phyloP scores from a whole-genome alignment of 306 rosid genomes.

The Cicer arietinum region DNA sequence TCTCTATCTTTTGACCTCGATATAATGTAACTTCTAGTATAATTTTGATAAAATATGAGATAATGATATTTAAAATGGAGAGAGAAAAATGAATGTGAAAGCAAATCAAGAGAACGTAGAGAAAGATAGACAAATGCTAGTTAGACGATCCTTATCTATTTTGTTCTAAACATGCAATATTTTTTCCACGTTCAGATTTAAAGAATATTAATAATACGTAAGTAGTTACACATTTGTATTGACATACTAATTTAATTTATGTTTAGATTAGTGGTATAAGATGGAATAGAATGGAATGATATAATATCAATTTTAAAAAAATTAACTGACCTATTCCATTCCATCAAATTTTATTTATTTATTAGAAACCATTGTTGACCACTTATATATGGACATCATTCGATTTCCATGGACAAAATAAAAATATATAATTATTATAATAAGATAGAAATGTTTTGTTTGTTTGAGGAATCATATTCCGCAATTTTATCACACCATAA shows the following conservation, averaged over 20 bases:
- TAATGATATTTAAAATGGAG: no score
- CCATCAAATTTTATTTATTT: no score
- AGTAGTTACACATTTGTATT: neutral
- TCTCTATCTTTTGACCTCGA: no score
- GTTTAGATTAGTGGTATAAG: no score
- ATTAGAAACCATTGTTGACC: neutral
- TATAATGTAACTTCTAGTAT: no score
- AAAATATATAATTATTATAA: neutral
- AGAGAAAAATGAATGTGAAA: no score
- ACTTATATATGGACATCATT: neutral
- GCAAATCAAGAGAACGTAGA: no score
- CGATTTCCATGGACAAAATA: neutral
- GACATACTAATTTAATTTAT: neutral
- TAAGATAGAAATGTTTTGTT: neutral
- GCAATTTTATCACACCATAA: neutral
- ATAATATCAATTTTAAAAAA: no score
- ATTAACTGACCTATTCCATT: no score
- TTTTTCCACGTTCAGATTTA: neutral
- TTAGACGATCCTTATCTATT: neutral
- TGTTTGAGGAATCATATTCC: neutral
- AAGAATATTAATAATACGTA: neutral
- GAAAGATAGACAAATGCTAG: no score
- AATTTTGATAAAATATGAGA: no score
- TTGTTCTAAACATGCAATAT: conserved; percentile 31
- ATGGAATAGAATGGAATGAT: no score